phyloP scores from a whole-genome alignment of 2,329 filamentous ascomycete genomes.

The Cercospora zeina region DNA sequence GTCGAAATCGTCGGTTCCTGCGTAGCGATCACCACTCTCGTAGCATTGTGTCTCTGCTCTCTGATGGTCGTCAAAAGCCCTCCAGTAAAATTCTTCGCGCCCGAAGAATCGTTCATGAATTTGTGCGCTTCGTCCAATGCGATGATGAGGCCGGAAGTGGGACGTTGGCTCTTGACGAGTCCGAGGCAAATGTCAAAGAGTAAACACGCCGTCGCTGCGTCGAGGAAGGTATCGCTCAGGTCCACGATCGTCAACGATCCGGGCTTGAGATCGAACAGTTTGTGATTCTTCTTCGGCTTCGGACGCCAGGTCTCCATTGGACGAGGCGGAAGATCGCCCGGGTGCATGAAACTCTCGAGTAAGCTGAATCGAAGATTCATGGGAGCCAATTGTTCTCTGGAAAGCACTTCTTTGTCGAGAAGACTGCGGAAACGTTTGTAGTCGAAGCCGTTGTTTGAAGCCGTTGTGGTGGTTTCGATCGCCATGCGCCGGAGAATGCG shows the following conservation, averaged over 20 bases:
- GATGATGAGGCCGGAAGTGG: conserved; percentile 56
- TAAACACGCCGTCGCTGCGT: conserved; percentile 64
- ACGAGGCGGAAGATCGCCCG: conserved; percentile 12
- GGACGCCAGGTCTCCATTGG: background rate
- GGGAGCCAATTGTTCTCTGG: conserved; percentile 53
- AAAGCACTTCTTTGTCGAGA: conserved; percentile 46
- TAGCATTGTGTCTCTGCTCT: conserved; percentile 68
- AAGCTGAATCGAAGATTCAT: conserved; percentile 63
- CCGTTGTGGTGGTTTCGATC: conserved; percentile 40
- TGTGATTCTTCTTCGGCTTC: background rate
- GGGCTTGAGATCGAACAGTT: conserved; percentile 38
- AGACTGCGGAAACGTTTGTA: conserved; percentile 53
- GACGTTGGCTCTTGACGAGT: conserved; percentile 54
- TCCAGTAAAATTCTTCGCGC: conserved; percentile 61
- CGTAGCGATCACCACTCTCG: conserved; percentile 69
- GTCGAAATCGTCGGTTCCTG: conserved; percentile 74
- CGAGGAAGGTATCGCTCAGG: conserved; percentile 70
- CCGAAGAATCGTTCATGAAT: conserved; percentile 53
- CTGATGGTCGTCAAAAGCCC: conserved; percentile 64
- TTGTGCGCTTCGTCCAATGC: conserved; percentile 79
- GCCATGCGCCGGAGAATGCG: conserved; percentile 61
- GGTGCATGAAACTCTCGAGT: conserved; percentile 62
- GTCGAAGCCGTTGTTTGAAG: conserved; percentile 45
- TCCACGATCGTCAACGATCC: conserved; percentile 67
- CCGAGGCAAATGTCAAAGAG: conserved; percentile 72